These are phyloP conservation scores for Cordyceps cateniannulata DNA, from an alignment of 2,329 filamentous ascomycete genomes.

Conservation along the genomic window DNA sequence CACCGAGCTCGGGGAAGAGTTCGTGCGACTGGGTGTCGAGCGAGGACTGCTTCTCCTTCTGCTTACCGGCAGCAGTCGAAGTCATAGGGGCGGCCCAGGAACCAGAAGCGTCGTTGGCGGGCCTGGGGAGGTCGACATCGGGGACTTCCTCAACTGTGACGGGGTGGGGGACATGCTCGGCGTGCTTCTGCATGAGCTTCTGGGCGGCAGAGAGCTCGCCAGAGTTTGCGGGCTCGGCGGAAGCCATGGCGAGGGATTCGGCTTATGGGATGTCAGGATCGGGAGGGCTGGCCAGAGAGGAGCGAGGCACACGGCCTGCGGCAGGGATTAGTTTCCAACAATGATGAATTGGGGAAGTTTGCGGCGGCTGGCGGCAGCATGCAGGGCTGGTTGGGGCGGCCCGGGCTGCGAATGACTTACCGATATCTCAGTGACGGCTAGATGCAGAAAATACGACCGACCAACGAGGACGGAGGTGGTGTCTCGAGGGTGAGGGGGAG, in stretches of 20 bases:
- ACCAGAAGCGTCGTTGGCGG: conserved; percentile 38
- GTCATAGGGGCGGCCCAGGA: conserved; percentile 45
- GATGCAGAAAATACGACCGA: neutral
- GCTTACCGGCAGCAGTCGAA: conserved; percentile 62
- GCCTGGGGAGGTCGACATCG: conserved; percentile 69
- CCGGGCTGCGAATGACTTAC: neutral
- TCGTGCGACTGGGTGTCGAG: conserved; percentile 86
- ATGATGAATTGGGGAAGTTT: neutral
- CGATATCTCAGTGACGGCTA: neutral
- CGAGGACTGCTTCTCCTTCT: conserved; percentile 45
- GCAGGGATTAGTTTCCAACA: neutral
- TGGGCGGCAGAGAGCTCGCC: conserved; percentile 49
- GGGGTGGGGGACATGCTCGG: conserved; percentile 41
- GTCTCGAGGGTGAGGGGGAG: neutral
- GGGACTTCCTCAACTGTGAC: conserved; percentile 72
- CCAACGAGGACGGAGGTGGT: neutral
- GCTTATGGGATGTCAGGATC: conserved; percentile 13
- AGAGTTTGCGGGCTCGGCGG: conserved; percentile 23
- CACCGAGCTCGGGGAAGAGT: conserved; percentile 85
- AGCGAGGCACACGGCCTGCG: neutral
- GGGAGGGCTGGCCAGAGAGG: conserved; percentile 1
- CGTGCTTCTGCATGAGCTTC: conserved; percentile 59
- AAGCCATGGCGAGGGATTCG: conserved; percentile 33
- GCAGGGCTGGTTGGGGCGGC: neutral
- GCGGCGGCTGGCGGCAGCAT: neutral